Evolutionary conservation across 257 asterid genomes (phyloP), one percentile per base, ranked within the genome.

Genomic region (Solanum sitiens): DNA sequence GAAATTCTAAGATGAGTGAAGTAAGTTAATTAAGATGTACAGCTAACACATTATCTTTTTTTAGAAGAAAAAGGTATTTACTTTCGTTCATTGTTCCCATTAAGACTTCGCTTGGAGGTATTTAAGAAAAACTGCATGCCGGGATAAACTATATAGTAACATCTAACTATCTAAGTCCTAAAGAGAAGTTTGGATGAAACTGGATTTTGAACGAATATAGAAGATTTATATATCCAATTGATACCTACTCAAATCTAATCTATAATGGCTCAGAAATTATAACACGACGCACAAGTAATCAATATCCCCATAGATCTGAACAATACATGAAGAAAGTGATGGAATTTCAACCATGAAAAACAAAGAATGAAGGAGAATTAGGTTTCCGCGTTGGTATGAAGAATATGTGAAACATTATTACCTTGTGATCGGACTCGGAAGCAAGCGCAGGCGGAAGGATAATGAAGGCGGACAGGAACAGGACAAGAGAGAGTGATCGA

Each of bases 381-480:
- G 70, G 70, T 30, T 82, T 82, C 23, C n/a, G 8, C 25, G 72
- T 42, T 82, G 61, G 37, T 44, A 0, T 27, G 11, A n/a, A 44
- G 14, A n/a, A 23, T 63, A 73, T 73, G 47, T 77, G n/a, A 53
- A 15, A 44, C 25, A 87, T 42, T 80, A 23, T 18, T 39, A 88
- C 89, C 89, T 84, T 88, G 89, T 88, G 89, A 88, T 88, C 87
- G 85, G 87, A 88, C 79, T 88, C 89, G 70, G 89, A 88, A 75
- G 89, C 89, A 71, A 84, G 63, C 70, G 65, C 89, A 27, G 84
- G 85, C 75, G 87, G 85, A 65, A 84, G 33, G 11, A 88, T 53
- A 59, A 84, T 63, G 15, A 71, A 16, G 27, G 86, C 79, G 42
- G 87, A 30, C 79, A 88, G 85, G 67, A 88, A 72, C 6, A 37